Evolutionary conservation across 306 rosid genomes (phyloP).

Genomic region (Cyamopsis tetragonoloba): DNA sequence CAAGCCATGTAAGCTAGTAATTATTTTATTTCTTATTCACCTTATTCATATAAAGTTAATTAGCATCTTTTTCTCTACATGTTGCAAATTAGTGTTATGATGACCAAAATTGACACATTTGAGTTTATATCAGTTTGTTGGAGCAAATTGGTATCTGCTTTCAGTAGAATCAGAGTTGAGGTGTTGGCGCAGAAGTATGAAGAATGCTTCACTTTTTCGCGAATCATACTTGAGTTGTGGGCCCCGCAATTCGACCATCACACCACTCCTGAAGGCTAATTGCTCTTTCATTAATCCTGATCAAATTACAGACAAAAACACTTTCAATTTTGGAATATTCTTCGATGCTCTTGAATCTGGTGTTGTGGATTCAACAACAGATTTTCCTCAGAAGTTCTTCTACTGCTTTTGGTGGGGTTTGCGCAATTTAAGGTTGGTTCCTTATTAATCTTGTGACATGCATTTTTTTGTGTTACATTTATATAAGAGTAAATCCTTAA

Average conservation of each 20-base stretch:
- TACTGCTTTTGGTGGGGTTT: conserved; percentile 99
- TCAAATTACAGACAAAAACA: background rate
- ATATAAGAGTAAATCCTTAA: background rate
- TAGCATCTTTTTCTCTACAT: too few species aligned
- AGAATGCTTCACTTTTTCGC: background rate
- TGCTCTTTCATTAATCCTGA: conserved; percentile 47
- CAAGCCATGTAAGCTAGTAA: conserved; percentile 70
- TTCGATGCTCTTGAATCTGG: conserved; percentile 49
- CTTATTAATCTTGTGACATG: background rate
- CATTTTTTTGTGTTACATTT: background rate
- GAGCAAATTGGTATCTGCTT: conserved; percentile 79
- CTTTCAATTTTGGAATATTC: conserved; percentile 68
- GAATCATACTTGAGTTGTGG: conserved; percentile 25
- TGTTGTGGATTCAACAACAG: conserved; percentile 30
- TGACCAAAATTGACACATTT: background rate
- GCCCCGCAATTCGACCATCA: fast-evolving
- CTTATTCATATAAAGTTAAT: too few species aligned
- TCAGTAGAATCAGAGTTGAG: conserved; percentile 51
- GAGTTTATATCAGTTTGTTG: conserved; percentile 55
- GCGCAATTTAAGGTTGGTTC: conserved; percentile 66
- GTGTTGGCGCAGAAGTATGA: conserved; percentile 49
- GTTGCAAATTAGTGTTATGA: too few species aligned
- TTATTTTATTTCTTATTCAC: conserved; percentile 1
- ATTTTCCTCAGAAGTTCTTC: conserved; percentile 57
- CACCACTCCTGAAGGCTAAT: background rate